Evolutionary conservation across 73 alveolate genomes (phyloP), one percentile per base, ranked within the genome.

Genomic region (Tetrahymena malaccensis): DNA sequence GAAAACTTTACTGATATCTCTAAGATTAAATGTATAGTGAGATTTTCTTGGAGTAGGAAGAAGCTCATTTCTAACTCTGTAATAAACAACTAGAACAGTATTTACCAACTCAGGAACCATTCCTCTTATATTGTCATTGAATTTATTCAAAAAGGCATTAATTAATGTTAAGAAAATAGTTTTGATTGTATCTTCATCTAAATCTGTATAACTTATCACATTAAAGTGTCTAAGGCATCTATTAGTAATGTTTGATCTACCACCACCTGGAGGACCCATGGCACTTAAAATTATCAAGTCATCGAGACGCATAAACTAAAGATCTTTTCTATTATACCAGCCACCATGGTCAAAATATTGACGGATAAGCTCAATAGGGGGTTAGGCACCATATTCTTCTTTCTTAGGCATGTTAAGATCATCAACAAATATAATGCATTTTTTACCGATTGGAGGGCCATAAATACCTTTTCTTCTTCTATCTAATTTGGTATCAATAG

Each of bases 241-340:
- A 83, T 98, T 98, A 35, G 99, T 98, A 94, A 99, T 98, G 84
- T 97, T 98, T 35, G 99, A 96, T 98, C 99, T 99, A 85, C 99
- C 99, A 44, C 99, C 99, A 12, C 99, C 99, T 89, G 99, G 99
- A 7, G 99, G 99, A 55, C 99, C 99, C 99, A 99, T 99, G 85
- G 99, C 99, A n/a, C 99, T 97, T 93, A 98, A 96, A 43, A 98
- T 96, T 58, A 99, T 98, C 55, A 99, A 97, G 96, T 99, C 99
- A 96, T 99, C 99, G 21, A 95, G 57, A 55, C 94, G 93, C 22
- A 95, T 94, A 55, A 95, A 95, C 40, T 95, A 85, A 33, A 95
- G 85, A 95, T 98, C 99, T 94, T 98, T 98, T 96, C 99, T 96
- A 96, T 99, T 99, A 96, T 99, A 99, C 99, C 99, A 99, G 44